Evolutionary conservation across 768 basidiomycete genomes (phyloP).

Genomic region (Amanita exitialis): DNA sequence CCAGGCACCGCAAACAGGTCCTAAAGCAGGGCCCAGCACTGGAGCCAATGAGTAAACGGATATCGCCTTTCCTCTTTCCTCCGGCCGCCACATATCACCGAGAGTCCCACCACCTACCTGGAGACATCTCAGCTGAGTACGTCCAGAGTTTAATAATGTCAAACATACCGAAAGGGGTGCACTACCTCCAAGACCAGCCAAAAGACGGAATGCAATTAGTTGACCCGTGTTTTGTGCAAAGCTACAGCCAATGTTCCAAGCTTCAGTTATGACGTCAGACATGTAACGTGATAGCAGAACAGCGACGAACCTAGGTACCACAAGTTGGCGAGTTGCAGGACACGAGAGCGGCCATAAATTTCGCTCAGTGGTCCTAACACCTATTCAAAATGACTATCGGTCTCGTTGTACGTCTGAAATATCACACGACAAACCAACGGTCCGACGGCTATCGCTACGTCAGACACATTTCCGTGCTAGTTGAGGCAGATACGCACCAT

Average conservation of each 20-base stretch:
- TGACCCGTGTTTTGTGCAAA: slow-evolving; percentile 51
- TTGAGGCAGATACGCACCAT: slow-evolving; percentile 28
- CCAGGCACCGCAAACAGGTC: slow-evolving; percentile 43
- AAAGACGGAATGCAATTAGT: slow-evolving; percentile 57
- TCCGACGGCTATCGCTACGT: slow-evolving; percentile 32
- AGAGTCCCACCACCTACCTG: slow-evolving; percentile 57
- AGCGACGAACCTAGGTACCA: slow-evolving; percentile 45
- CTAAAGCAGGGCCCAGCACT: slow-evolving; percentile 53
- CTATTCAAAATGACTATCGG: slow-evolving; percentile 8
- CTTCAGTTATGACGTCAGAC: slow-evolving; percentile 16
- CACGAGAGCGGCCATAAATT: slow-evolving; percentile 54
- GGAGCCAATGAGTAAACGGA: slow-evolving; percentile 59
- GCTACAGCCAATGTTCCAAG: slow-evolving; percentile 57
- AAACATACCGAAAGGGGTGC: slow-evolving; percentile 51
- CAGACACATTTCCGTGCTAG: background rate
- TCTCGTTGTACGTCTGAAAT: background rate
- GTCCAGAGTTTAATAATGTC: slow-evolving; percentile 16
- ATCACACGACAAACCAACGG: slow-evolving; percentile 26
- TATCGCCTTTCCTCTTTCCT: slow-evolving; percentile 55
- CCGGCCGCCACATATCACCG: slow-evolving; percentile 47
- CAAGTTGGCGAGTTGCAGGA: slow-evolving; percentile 52
- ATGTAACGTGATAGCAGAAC: background rate
- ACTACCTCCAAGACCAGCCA: slow-evolving; percentile 64
- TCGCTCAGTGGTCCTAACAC: slow-evolving; percentile 58
- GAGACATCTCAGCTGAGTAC: background rate